Evolutionary conservation across 495 filamentous ascomycete species (phyloP), one percentile per base, ranked within the genome.

Genomic region (Staphylotrichum longicolle): DNA sequence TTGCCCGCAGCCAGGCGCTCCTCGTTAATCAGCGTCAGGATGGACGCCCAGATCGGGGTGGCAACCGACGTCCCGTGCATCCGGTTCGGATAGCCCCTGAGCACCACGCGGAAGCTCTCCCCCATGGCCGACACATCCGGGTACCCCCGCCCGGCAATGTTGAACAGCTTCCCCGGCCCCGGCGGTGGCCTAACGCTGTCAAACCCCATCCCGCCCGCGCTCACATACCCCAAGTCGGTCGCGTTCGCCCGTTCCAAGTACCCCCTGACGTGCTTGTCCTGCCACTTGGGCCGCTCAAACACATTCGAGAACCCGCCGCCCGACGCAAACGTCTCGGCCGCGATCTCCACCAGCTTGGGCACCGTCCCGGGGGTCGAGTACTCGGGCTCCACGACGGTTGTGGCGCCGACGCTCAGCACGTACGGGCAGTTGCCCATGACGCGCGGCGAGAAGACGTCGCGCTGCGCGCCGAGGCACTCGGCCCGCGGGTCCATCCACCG

Each of bases 241-340:
- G 77, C 78, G 5, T 81, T 74, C 32, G 82, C 73, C 50, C 74
- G 75, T 10, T 76, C 75, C 11, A 89, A 78, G 69, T 84, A 89
- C 30, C 68, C 63, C 0, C 70, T 66, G 4, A 91, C 82, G 1
- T 80, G 80, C 2, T 66, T 35, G 10, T 76, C 47, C 68, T 91
- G 88, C 66, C 85, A 91, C 7, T 61, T 54, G 0, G 88, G 86
- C 9, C 78, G 70, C 27, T 74, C 67, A 72, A 86, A 91, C 68
- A 88, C 76, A 66, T 90, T 89, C 63, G 81, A 85, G 73, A 90
- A 90, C 11, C 86, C 87, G 41, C 87, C 86, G 30, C 86, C 86
- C 7, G 81, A 85, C 30, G 73, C 72, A 72, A 83, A 81, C 66
- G 35, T 70, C 63, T 57, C 77, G 66, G 65, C 80, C 65, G 74